phyloP scores from a whole-genome alignment of 83 land plant species.

The Picea abies region DNA sequence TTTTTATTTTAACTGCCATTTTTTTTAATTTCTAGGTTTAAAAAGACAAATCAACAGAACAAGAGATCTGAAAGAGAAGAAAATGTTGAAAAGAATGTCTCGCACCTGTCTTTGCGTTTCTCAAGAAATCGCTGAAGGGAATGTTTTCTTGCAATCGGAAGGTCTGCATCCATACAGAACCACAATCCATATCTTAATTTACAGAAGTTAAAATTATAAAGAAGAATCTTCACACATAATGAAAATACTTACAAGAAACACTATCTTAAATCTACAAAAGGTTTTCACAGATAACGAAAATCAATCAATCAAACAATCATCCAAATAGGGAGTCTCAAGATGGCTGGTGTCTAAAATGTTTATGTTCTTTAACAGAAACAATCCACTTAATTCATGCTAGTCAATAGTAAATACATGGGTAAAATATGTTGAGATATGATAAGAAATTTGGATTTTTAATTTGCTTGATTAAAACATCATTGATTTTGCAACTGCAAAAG shows the following conservation, averaged over 20 bases:
- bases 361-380: background rate
- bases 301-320: background rate
- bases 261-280: too few relatives aligned
- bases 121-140: conserved; percentile 49
- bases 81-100: background rate
- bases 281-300: too few relatives aligned
- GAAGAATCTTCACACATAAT: background rate
- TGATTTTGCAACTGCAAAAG: background rate
- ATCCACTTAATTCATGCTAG: too few relatives aligned
- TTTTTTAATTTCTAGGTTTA: too few relatives aligned
- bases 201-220: background rate
- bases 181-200: background rate
- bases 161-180: conserved; percentile 21
- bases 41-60: too few relatives aligned
- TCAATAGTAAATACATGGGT: too few relatives aligned
- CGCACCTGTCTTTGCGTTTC: conserved; percentile 45
- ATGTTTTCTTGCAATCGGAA: conserved; percentile 41
- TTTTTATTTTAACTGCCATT: too few relatives aligned
- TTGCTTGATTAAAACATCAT: background rate
- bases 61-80: too few relatives aligned
- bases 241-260: too few relatives aligned
- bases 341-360: background rate
- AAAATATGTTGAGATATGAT: too few relatives aligned
- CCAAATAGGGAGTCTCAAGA: background rate
- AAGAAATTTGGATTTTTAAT: too few relatives aligned